phyloP scores from a whole-genome alignment of 1,284 basidiomycete genomes.

The Termitomyces sp. region DNA sequence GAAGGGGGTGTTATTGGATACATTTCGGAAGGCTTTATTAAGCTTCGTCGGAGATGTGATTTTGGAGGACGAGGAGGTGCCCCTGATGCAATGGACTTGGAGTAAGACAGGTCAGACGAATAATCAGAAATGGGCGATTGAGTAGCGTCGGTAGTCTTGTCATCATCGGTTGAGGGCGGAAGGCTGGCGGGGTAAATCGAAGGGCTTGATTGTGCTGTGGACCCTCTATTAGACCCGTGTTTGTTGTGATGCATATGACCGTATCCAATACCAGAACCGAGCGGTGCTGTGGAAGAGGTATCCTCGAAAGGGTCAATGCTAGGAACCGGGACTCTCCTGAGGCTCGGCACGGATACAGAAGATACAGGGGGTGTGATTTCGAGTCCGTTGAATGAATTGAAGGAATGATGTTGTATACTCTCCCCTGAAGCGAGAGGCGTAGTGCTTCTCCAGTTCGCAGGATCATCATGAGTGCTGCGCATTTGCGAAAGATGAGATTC shows the following conservation, averaged over 20 bases:
- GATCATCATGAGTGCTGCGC: conserved; percentile 12
- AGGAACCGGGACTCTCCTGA: conserved; percentile 9
- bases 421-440: background rate
- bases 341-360: background rate
- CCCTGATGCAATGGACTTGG: conserved; percentile 5
- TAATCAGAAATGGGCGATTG: conserved; percentile 21
- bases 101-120: conserved; percentile 9
- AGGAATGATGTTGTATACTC: background rate
- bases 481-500: conserved; percentile 25
- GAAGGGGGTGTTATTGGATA: conserved; percentile 40
- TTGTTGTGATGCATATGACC: background rate
- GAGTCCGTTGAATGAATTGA: background rate
- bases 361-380: background rate
- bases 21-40: conserved; percentile 20
- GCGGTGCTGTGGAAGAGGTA: background rate
- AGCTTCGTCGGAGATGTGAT: conserved; percentile 34
- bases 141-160: conserved; percentile 16
- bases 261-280: conserved; percentile 5
- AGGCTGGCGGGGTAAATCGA: conserved; percentile 56
- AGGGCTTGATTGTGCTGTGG: conserved; percentile 44
- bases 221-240: conserved; percentile 9
- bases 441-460: conserved; percentile 4
- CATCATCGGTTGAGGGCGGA: conserved; percentile 33
- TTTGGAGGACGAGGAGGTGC: conserved; percentile 41
- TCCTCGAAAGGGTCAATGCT: conserved; percentile 3